These are phyloP conservation scores for Parvularia atlantis DNA, from an alignment of 78 protist species.

Conservation along the genomic window DNA sequence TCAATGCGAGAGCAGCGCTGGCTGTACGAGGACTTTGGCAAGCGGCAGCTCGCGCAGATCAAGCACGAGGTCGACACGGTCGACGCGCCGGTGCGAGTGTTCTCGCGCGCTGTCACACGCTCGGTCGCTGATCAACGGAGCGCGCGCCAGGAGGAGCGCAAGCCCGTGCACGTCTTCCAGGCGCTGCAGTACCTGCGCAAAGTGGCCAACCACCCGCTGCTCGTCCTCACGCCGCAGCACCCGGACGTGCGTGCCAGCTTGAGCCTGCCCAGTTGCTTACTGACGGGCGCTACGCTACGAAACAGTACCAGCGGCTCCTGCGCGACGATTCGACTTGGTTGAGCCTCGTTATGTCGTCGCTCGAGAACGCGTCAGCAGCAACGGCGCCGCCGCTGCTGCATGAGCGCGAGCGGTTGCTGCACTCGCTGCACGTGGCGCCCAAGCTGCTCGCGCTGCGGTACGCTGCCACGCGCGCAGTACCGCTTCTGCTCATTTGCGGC, in stretches of 20 bases:
- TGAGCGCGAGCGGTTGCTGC: too few relatives aligned
- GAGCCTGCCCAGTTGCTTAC: background rate
- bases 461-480: background rate
- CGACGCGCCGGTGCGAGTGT: too few relatives aligned
- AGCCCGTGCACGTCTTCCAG: conserved; percentile 56
- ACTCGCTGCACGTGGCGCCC: conserved; percentile 32
- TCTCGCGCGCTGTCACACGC: background rate
- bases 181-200: conserved; percentile 72
- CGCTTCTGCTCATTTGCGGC: background rate
- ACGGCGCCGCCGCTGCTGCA: too few relatives aligned
- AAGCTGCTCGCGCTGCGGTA: conserved; percentile 70
- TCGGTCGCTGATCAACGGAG: background rate
- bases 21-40: conserved; percentile 34
- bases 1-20: too few relatives aligned
- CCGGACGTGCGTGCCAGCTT: conserved; percentile 18
- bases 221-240: conserved; percentile 46
- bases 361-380: too few relatives aligned
- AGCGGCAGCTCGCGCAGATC: too few relatives aligned
- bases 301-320: too few relatives aligned
- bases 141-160: conserved; percentile 21
- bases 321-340: too few relatives aligned
- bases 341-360: too few relatives aligned
- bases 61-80: too few relatives aligned
- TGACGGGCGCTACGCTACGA: conserved; percentile 24
- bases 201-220: conserved; percentile 82